phyloP scores from a whole-genome alignment of 371 early-diverging fungal genomes.

The Mortierella sp. region DNA sequence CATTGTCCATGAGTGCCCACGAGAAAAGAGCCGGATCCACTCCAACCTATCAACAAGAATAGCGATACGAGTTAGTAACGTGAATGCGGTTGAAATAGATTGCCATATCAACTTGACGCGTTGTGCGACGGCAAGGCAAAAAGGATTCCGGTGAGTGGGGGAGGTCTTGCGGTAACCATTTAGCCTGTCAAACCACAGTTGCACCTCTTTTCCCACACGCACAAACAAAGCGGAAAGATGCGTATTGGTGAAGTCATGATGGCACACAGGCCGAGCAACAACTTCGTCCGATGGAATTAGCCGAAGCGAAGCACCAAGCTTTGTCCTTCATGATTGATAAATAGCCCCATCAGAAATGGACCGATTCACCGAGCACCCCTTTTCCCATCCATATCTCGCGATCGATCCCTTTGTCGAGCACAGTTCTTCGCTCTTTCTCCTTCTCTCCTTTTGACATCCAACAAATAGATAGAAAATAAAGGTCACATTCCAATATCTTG shows the following conservation, averaged over 20 bases:
- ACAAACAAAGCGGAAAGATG: background rate
- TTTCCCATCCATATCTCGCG: background rate
- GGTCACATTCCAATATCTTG: background rate
- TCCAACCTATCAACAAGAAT: slow-evolving; percentile 44
- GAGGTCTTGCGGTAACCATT: background rate
- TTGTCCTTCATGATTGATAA: background rate
- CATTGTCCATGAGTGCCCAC: slow-evolving; percentile 81
- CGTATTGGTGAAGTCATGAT: slow-evolving; percentile 1
- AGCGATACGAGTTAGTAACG: background rate
- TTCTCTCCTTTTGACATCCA: background rate
- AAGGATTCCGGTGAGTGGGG: background rate
- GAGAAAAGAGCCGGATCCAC: slow-evolving; percentile 73
- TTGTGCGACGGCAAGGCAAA: background rate
- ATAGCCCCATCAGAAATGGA: background rate
- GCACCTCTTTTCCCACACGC: background rate
- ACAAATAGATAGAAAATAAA: background rate
- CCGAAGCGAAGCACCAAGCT: background rate
- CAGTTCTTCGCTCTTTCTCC: background rate
- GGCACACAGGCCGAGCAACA: background rate
- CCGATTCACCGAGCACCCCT: background rate
- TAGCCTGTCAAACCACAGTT: background rate
- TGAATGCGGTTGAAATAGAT: background rate
- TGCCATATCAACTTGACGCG: background rate
- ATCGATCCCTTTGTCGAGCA: background rate
- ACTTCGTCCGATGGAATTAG: background rate